These are phyloP conservation scores for Daldinia decipiens DNA, from an alignment of 495 filamentous ascomycete genomes.

Conservation along the genomic window DNA sequence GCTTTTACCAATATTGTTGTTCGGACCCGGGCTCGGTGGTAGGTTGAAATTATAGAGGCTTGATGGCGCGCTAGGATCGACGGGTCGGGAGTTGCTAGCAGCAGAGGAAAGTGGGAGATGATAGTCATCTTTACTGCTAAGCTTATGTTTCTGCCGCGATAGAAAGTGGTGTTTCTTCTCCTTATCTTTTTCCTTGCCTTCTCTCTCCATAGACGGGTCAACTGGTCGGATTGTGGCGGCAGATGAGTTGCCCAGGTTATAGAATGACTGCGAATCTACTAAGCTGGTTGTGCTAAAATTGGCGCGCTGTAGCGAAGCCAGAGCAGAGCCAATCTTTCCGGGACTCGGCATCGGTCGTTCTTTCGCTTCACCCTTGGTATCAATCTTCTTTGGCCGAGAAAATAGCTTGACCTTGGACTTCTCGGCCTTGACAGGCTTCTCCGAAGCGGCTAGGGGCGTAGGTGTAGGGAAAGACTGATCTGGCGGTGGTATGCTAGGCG, in stretches of 20 bases:
- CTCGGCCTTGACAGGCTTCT: slow-evolving; percentile 75
- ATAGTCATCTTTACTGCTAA: slow-evolving; percentile 82
- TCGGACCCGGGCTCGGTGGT: slow-evolving; percentile 77
- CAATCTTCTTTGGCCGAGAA: slow-evolving; percentile 85
- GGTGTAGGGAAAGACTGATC: slow-evolving; percentile 46
- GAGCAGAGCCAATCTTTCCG: slow-evolving; percentile 74
- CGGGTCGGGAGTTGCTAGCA: slow-evolving; percentile 85
- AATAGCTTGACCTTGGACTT: slow-evolving; percentile 94
- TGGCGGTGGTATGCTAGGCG: slow-evolving; percentile 57
- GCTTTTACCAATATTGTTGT: slow-evolving; percentile 75
- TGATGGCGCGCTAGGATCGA: slow-evolving; percentile 83
- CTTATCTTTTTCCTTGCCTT: slow-evolving; percentile 65
- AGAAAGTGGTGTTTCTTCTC: slow-evolving; percentile 85
- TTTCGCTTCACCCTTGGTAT: slow-evolving; percentile 76
- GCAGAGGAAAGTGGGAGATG: slow-evolving; percentile 87
- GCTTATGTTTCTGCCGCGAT: slow-evolving; percentile 89
- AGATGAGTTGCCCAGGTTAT: slow-evolving; percentile 84
- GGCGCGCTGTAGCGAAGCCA: slow-evolving; percentile 68
- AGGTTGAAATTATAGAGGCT: slow-evolving; percentile 78
- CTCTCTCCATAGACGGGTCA: slow-evolving; percentile 53
- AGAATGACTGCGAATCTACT: slow-evolving; percentile 79
- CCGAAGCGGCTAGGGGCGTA: slow-evolving; percentile 59
- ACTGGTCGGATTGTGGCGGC: slow-evolving; percentile 74
- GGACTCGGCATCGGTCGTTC: slow-evolving; percentile 81
- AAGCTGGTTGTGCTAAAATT: slow-evolving; percentile 84